These are phyloP conservation scores for Caryocar brasiliense DNA, from an alignment of 441 rosid species.

Conservation along the genomic window DNA sequence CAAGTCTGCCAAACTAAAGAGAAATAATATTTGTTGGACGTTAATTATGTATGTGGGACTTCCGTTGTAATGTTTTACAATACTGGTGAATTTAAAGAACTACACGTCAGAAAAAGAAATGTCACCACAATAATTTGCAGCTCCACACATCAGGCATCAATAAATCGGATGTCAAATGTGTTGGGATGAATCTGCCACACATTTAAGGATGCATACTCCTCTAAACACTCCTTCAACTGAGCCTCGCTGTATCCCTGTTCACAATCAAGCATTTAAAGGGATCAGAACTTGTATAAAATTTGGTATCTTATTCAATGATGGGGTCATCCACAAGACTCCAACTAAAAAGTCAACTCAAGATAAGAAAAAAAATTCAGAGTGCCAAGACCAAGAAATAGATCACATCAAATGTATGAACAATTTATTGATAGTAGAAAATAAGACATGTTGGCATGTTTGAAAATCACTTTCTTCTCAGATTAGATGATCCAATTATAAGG, in stretches of 20 bases:
- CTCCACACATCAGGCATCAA: slow-evolving; percentile 33
- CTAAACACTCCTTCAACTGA: slow-evolving; percentile 92
- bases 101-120: not conserved
- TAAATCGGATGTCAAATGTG: slow-evolving; percentile 89
- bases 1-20: too few relatives aligned
- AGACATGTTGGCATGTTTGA: too few relatives aligned
- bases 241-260: slow-evolving; percentile 97
- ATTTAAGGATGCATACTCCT: slow-evolving; percentile 90
- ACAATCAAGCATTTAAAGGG: slow-evolving; percentile 14
- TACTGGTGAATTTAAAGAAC: not conserved
- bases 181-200: slow-evolving; percentile 96
- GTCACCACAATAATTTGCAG: not conserved
- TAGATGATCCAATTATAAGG: too few relatives aligned
- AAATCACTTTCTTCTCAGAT: too few relatives aligned
- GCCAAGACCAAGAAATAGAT: not conserved
- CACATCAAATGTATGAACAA: not conserved
- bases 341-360: not conserved
- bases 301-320: too few relatives aligned
- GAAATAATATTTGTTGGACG: too few relatives aligned
- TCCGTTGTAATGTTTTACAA: not conserved
- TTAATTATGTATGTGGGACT: too few relatives aligned
- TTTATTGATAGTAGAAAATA: too few relatives aligned
- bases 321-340: too few relatives aligned
- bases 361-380: not conserved
- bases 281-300: not conserved